Evolutionary conservation across 2,329 filamentous ascomycete genomes (phyloP).

Genomic region (Penicillium capsulatum): DNA sequence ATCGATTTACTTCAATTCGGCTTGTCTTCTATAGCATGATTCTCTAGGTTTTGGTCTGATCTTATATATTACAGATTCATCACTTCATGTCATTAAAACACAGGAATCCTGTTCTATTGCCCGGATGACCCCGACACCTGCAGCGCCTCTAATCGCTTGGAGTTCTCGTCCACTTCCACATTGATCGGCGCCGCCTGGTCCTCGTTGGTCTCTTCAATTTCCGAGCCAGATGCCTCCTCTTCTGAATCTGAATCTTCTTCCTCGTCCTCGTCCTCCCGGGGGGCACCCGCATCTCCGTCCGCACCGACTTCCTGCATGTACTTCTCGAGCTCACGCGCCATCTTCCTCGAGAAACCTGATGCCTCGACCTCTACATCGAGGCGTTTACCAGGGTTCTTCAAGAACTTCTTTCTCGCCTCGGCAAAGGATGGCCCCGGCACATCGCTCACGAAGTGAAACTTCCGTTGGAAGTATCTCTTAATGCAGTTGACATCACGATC

Average conservation of each 20-base stretch:
- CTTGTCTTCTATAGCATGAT: neutral
- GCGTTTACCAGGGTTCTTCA: conserved; percentile 60
- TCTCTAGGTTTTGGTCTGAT: too few species aligned
- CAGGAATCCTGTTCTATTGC: conserved; percentile 9
- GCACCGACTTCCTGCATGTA: conserved; percentile 74
- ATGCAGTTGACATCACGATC: conserved; percentile 93
- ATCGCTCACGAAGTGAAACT: conserved; percentile 82
- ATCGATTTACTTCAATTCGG: conserved; percentile 5
- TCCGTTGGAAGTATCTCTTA: conserved; percentile 85
- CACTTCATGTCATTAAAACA: conserved; percentile 26
- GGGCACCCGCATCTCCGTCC: conserved; percentile 48
- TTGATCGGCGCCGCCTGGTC: conserved; percentile 16
- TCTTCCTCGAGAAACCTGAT: conserved; percentile 93
- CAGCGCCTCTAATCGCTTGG: conserved; percentile 30
- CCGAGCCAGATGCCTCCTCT: conserved; percentile 28
- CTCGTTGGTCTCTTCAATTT: conserved; percentile 35
- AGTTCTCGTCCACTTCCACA: conserved; percentile 23
- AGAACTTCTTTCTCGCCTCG: conserved; percentile 70
- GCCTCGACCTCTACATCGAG: conserved; percentile 87
- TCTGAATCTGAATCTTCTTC: conserved; percentile 31
- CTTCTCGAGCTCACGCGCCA: conserved; percentile 86
- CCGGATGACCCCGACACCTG: conserved; percentile 27
- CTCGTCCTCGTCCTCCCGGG: conserved; percentile 36
- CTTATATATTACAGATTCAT: conserved; percentile 27
- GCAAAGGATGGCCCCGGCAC: conserved; percentile 79